Conservation (phyloP, 2,329 filamentous ascomycete genomes). For the Teratosphaeria zuluensis region DNA sequence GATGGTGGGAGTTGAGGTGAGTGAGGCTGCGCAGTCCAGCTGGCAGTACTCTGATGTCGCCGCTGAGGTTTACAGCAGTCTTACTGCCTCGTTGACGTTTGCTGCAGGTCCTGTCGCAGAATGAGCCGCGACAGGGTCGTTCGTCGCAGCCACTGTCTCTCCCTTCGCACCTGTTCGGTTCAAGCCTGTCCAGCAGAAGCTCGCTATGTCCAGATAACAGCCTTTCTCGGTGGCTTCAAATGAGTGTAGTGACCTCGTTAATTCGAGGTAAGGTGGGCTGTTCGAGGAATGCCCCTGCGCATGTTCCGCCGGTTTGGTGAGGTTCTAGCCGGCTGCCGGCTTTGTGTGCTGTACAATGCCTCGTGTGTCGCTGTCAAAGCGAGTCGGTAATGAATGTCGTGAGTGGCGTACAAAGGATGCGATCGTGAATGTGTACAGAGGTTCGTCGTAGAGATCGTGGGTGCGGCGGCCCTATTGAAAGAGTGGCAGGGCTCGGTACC, state of each 20-base stretch:
- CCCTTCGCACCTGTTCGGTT: not conserved
- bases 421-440: not conserved
- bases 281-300: not conserved
- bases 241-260: not conserved
- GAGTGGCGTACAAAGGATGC: not conserved
- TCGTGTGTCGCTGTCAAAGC: not conserved
- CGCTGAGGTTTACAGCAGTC: not conserved
- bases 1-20: not conserved
- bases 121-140: not conserved
- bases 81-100: not conserved
- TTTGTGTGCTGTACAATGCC: not conserved
- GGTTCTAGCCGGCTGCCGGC: not conserved
- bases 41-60: not conserved
- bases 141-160: not conserved
- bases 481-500: not conserved
- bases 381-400: not conserved
- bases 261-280: not conserved
- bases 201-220: not conserved
- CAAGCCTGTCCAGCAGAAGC: not conserved
- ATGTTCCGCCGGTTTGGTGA: not conserved
- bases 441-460: not conserved
- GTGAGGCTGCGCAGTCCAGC: not conserved
- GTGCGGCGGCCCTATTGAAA: not conserved
- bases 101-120: not conserved
- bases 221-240: not conserved